Base-by-base conservation (phyloP, 1,139 yeast genomes). In the Scheffersomyces cryptocercus region DNA sequence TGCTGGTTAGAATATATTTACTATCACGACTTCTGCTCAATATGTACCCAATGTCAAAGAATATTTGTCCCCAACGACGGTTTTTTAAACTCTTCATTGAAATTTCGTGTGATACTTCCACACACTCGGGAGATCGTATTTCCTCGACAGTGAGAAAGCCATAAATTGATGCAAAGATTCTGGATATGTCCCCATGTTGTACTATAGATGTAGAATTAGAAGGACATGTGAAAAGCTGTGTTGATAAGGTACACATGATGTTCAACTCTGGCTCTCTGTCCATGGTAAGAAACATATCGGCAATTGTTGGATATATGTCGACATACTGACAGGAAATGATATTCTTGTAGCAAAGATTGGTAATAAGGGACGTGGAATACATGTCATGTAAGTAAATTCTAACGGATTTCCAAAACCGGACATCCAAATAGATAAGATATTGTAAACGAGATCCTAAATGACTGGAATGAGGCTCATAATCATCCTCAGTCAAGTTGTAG, bases 151-250 rank as follows among this genome's bases (percentile, higher is more conserved):
- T 79, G 44, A 87, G 69, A 59, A 84, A 81, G 9, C 84, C 81
- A 58, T 79, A 81, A 13, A 88, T 77, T 9, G 86, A 75, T 1
- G 91, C 84, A 48, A 87, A 68, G 41, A 88, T 78, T 44, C 85
- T 73, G 12, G 87, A 73, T 28, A 88, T 63, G 48, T 86, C 90
- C 28, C 91, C 93, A 57, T 83, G 88, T 37, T 73, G 68, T 2
- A 85, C 77, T 16, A 89, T 81, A 38, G 82, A 69, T 1, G 91
- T 69, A 1, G 97, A 88, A 51, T 85, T 84, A 0, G 85, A 71
- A 0, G 96, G 93, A 39, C 95, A 85, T 1, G 96, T 89, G 59
- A 90, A 90, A 10, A 91, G 68, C 60, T 93, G 97, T 1, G 96
- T 87, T 0, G 97, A 86, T 15, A 93, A 59, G 7, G 84, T 76